Base-by-base conservation (phyloP, 1,284 basidiomycete species). In the Malassezia restricta region DNA sequence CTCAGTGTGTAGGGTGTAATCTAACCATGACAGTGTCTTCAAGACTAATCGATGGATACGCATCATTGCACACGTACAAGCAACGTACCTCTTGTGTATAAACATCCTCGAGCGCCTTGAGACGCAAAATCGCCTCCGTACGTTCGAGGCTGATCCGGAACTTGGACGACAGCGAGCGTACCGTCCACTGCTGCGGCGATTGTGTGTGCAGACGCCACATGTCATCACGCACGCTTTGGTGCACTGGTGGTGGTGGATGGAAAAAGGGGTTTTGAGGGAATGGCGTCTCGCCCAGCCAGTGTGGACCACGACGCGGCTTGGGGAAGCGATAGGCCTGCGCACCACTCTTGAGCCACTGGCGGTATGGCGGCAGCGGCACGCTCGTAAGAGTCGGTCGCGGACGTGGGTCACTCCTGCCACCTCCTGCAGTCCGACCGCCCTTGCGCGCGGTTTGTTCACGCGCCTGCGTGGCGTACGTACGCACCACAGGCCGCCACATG, bases 241-340 rank as follows among this genome's bases (percentile, higher is more conserved):
- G 52, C 6, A 71, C 45, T 4, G 69, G 69, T 2, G 68, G 56
- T 24, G 68, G 66, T 1, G 69, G 69, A 27, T 59, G 58, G 54
- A 72, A 72, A 6, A 66, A 48, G 8, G 69, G 68, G 43, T 72
- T 72, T 54, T 71, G 59, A 0, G 69, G 69, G 47, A 72, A 72
- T 12, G 69, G 69, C 35, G 65, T 69, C 14, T 57, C 54, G n/a
- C 59, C 65, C 48, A 69, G 62, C 66, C 66, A 69, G 56, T 66
- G 64, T 41, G 66, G 66, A 6, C 66, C 66, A 41, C 54, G 57
- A 2, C 64, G 61, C 0, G 65, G 61, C 43, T 61, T 56, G 14
- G 65, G 63, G 43, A 61, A 52, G 45, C 65, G 65, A 57, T 56
- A 69, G 6, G 53, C 62, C 9, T 57, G 50, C 8, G 58, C 66